Percentiles rank a stretch among this genome's conserved stretches.
Conservation (phyloP, 1,139 yeast species). For the Hanseniaspora gamundiae region DNA sequence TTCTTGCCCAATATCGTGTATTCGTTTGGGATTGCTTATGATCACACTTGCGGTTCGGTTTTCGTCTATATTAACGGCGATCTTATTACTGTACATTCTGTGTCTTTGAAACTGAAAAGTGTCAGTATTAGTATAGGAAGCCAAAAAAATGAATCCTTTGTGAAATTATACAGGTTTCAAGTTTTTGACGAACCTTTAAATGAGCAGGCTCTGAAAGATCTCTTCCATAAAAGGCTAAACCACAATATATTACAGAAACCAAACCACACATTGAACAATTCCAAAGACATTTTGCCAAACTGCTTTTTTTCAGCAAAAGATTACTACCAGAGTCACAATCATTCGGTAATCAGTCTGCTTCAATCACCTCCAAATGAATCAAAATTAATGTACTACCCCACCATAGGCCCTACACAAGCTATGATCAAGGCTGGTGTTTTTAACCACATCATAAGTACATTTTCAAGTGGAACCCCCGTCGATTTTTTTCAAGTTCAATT, state of each 20-base stretch:
- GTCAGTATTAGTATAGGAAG: no score
- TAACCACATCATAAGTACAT: neutral
- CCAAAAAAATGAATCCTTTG: no score
- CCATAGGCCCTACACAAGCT: neutral
- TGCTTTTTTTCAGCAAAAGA: neutral
- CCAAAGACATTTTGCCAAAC: no score
- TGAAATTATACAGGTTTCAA: no score
- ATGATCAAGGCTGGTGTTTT: neutral
- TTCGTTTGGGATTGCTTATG: no score
- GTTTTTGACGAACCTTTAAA: no score
- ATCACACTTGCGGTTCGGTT: no score
- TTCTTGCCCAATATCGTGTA: no score
- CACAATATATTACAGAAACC: neutral
- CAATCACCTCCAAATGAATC: neutral
- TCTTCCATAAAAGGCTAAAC: neutral
- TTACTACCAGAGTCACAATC: neutral
- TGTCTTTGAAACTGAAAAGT: no score
- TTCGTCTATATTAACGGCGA: no score
- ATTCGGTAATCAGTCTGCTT: neutral
- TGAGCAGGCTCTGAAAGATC: neutral
- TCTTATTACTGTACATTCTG: no score
- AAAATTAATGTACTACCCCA: neutral
- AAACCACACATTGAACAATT: no score
- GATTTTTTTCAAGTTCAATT: neutral
- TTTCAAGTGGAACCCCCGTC: neutral